These are phyloP conservation scores for Curvularia eragrostidis DNA, from an alignment of 2,329 filamentous ascomycete genomes.

Conservation along the genomic window DNA sequence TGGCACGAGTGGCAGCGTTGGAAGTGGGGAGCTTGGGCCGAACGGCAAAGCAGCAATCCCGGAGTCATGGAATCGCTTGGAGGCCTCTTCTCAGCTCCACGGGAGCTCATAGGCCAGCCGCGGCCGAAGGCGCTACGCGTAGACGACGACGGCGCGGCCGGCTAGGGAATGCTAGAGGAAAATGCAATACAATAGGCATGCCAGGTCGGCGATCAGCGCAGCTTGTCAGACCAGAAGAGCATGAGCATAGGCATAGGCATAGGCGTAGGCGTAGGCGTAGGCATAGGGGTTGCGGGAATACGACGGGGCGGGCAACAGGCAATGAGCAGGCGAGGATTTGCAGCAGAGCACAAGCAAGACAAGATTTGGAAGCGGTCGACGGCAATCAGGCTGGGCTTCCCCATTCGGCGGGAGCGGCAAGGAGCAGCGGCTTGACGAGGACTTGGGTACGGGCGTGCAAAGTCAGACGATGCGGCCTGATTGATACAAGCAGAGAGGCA, in stretches of 20 bases:
- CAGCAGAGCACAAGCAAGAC: no score
- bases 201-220: slow-evolving; percentile 34
- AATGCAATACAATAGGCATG: slow-evolving; percentile 29
- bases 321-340: no score
- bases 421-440: slow-evolving; percentile 30
- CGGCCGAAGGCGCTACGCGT: slow-evolving; percentile 20
- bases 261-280: no score
- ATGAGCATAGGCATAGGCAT: no score
- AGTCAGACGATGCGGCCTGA: slow-evolving; percentile 46
- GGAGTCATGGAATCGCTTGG: slow-evolving; percentile 31
- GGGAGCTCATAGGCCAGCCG: slow-evolving; percentile 15
- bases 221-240: slow-evolving; percentile 13
- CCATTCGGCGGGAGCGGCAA: slow-evolving; percentile 48
- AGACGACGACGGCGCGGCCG: slow-evolving; percentile 11
- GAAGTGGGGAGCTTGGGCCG: slow-evolving; percentile 30
- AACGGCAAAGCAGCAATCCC: slow-evolving; percentile 28
- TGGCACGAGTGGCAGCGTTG: slow-evolving; percentile 17
- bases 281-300: slow-evolving; percentile 31
- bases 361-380: slow-evolving; percentile 28
- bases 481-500: slow-evolving; percentile 35
- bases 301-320: slow-evolving; percentile 23
- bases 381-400: slow-evolving; percentile 39
- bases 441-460: slow-evolving; percentile 17
- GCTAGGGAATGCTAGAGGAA: slow-evolving; percentile 23
- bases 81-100: slow-evolving; percentile 16